Conservation (phyloP, 1,284 basidiomycete species). For the Tilletia setariae region DNA sequence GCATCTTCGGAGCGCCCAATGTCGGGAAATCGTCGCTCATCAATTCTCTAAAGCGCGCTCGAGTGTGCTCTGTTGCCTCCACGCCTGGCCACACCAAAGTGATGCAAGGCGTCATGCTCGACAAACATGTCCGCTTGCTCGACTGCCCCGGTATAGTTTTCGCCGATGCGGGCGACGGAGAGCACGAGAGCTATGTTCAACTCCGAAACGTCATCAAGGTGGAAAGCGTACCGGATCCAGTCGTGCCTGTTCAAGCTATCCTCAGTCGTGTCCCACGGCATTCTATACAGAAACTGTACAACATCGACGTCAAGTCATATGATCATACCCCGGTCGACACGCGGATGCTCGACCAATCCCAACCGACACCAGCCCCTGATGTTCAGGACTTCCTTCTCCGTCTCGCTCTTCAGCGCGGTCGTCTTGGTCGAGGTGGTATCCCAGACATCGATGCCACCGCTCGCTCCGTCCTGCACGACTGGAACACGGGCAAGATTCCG, state of each 20-base stretch:
- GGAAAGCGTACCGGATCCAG: conserved; percentile 85
- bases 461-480: conserved; percentile 81
- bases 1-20: conserved; percentile 94
- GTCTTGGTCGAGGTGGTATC: conserved; percentile 71
- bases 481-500: conserved; percentile 93
- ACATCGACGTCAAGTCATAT: background rate
- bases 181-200: conserved; percentile 30
- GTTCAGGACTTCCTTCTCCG: conserved; percentile 85
- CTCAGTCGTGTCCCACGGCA: conserved; percentile 40
- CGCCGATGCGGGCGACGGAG: conserved; percentile 56
- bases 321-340: background rate
- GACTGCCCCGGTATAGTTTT: conserved; percentile 92
- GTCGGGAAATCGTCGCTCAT: conserved; percentile 95
- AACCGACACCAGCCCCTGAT: conserved; percentile 55
- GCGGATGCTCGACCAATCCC: background rate
- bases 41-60: conserved; percentile 78
- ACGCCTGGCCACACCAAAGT: conserved; percentile 93
- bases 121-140: conserved; percentile 84
- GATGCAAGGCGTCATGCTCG: conserved; percentile 86
- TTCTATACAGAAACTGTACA: conserved; percentile 40
- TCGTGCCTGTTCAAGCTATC: conserved; percentile 62
- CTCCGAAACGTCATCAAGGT: conserved; percentile 89
- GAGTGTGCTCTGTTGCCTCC: conserved; percentile 78
- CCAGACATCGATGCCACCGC: conserved; percentile 82
- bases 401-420: conserved; percentile 79